A percentile compares a stretch with the other conserved stretches of the same genome.
These are phyloP conservation scores for Termitomyces heimii DNA, from an alignment of 768 basidiomycete species.

Conservation along the genomic window DNA sequence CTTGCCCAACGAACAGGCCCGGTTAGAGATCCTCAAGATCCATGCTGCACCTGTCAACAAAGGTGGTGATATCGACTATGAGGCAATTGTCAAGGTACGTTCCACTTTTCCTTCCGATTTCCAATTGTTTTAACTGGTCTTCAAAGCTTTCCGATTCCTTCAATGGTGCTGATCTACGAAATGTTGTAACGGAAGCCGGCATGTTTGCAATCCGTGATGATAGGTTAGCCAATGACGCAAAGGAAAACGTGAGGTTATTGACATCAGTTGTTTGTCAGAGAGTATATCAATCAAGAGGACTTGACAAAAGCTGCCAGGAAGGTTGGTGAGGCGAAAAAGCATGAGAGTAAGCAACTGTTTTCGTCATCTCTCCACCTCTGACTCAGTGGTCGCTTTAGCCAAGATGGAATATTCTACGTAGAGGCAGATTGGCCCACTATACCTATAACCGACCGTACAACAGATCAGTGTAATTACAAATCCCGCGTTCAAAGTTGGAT, in stretches of 20 bases:
- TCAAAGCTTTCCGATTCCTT: conserved; percentile 81
- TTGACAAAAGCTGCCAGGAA: conserved; percentile 95
- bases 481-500: not conserved
- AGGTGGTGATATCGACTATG: conserved; percentile 92
- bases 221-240: conserved; percentile 40
- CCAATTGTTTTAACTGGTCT: not conserved
- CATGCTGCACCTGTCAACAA: conserved; percentile 94
- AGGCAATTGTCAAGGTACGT: conserved; percentile 90
- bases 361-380: not conserved
- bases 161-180: conserved; percentile 95
- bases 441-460: not conserved
- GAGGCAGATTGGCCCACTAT: conserved; percentile 7
- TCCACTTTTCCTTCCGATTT: not conserved
- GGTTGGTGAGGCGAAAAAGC: conserved; percentile 95
- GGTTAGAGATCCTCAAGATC: conserved; percentile 96
- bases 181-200: conserved; percentile 92
- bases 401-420: conserved; percentile 51
- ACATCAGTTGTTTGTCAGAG: conserved; percentile 35
- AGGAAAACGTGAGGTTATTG: not conserved
- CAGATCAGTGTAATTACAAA: not conserved
- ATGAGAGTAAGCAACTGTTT: conserved; percentile 67
- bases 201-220: conserved; percentile 99
- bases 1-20: conserved; percentile 93
- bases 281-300: conserved; percentile 92
- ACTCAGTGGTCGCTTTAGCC: conserved; percentile 23